Conservation (phyloP, 2,329 filamentous ascomycete species). For the Fusarium austroafricanum region DNA sequence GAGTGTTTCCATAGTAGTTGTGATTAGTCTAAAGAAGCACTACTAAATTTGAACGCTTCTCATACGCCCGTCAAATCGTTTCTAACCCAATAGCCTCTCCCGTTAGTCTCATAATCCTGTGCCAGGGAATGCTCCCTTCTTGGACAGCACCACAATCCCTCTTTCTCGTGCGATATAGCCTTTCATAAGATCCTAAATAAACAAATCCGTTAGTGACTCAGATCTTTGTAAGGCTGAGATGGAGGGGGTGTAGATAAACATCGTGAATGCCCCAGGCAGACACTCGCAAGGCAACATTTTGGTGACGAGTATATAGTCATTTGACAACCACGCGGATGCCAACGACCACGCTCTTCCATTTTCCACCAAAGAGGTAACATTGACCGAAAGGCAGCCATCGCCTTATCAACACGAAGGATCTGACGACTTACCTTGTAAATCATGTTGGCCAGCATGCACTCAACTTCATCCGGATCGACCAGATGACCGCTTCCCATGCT, state of each 20-base stretch:
- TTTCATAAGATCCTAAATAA: constrained; percentile 86
- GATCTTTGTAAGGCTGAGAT: constrained; percentile 41
- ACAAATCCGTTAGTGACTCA: constrained; percentile 50
- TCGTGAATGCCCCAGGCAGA: constrained; percentile 41
- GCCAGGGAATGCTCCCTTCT: constrained; percentile 91
- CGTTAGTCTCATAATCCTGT: constrained; percentile 70
- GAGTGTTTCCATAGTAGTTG: constrained; percentile 7
- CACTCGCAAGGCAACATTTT: constrained; percentile 36
- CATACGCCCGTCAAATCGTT: constrained; percentile 9
- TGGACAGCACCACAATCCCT: constrained; percentile 91
- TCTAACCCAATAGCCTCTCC: constrained; percentile 14
- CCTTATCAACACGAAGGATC: constrained; percentile 8
- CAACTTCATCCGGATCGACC: constrained; percentile 91
- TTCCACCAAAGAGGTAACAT: neutral
- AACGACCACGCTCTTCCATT: constrained; percentile 6
- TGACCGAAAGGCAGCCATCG: constrained; percentile 14
- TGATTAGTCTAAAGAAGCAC: constrained; percentile 15
- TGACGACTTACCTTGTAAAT: constrained; percentile 86
- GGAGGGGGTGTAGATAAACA: constrained; percentile 36
- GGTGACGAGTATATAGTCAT: constrained; percentile 46
- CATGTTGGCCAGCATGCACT: constrained; percentile 94
- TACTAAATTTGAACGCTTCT: constrained; percentile 24
- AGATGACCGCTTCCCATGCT: constrained; percentile 75
- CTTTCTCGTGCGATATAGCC: constrained; percentile 95
- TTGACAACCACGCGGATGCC: constrained; percentile 34